Evolutionary conservation across 345 rosid species (phyloP).

Genomic region (Corchorus capsularis): DNA sequence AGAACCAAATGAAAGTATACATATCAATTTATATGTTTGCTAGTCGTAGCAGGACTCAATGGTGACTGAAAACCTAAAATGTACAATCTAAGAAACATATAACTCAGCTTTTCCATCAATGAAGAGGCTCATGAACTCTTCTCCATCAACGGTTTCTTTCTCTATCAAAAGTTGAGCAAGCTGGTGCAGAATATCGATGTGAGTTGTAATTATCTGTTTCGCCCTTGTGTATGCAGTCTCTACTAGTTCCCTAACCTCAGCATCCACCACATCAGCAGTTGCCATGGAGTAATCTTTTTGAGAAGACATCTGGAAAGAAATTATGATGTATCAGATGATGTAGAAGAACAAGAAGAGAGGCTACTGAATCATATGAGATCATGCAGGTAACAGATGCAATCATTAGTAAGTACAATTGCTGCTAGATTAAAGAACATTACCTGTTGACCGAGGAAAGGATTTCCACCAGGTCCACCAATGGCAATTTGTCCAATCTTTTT

Average conservation of each 20-base stretch:
- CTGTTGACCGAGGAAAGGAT: constrained; percentile 95
- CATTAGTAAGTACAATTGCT: background rate
- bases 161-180: constrained; percentile 89
- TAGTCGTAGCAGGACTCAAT: background rate
- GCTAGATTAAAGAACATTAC: constrained; percentile 19
- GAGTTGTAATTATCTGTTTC: constrained; percentile 65
- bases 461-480: constrained; percentile 92
- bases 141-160: constrained; percentile 96
- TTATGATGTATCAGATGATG: background rate
- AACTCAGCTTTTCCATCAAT: constrained; percentile 96
- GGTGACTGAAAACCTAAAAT: background rate
- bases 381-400: background rate
- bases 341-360: background rate
- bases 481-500: constrained; percentile 98
- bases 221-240: constrained; percentile 81
- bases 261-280: constrained; percentile 89
- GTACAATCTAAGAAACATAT: constrained; percentile 37
- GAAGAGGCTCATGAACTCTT: constrained; percentile 98
- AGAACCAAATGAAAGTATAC: background rate
- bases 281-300: constrained; percentile 99
- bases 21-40: background rate
- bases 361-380: background rate
- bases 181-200: constrained; percentile 78
- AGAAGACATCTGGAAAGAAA: constrained; percentile 68
- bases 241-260: constrained; percentile 88